phyloP scores from a whole-genome alignment of 2,329 filamentous ascomycete species.

The Pestalotiopsis sp. region DNA sequence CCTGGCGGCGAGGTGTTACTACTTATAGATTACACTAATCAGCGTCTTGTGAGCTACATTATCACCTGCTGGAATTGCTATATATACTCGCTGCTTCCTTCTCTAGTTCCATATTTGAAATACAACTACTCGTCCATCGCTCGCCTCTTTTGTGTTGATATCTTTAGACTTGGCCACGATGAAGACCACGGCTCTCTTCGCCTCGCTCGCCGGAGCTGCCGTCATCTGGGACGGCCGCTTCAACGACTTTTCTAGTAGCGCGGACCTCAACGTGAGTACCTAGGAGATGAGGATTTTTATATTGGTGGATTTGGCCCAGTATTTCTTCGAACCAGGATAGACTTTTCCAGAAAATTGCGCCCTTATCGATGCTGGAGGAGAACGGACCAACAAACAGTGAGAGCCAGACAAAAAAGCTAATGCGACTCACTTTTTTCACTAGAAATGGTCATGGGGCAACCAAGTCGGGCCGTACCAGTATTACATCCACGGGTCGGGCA shows the following conservation, averaged over 20 bases:
- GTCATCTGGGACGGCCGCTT: slow-evolving; percentile 64
- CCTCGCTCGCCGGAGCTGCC: slow-evolving; percentile 13
- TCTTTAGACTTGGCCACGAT: neutral
- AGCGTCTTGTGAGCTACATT: too few relatives aligned
- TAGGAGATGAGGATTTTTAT: neutral
- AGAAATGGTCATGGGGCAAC: slow-evolving; percentile 61
- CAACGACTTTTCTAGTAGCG: slow-evolving; percentile 49
- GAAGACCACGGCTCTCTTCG: slow-evolving; percentile 2
- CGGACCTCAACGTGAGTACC: slow-evolving; percentile 42
- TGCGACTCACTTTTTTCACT: neutral
- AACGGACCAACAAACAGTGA: fast-evolving
- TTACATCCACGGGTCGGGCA: slow-evolving; percentile 68
- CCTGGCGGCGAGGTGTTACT: neutral
- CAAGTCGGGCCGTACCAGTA: slow-evolving; percentile 70
- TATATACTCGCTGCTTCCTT: neutral
- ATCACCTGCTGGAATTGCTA: neutral
- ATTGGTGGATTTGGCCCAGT: too few relatives aligned
- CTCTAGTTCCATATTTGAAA: neutral
- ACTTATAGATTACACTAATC: neutral
- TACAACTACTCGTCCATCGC: neutral
- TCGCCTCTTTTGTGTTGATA: neutral
- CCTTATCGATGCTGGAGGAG: too few relatives aligned
- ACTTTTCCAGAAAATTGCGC: too few relatives aligned
- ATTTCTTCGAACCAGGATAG: too few relatives aligned
- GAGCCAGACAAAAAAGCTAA: neutral